Percentiles rank a stretch among this genome's conserved stretches.
Evolutionary conservation across 495 filamentous ascomycete genomes (phyloP).

Genomic region (Darksidea phi): DNA sequence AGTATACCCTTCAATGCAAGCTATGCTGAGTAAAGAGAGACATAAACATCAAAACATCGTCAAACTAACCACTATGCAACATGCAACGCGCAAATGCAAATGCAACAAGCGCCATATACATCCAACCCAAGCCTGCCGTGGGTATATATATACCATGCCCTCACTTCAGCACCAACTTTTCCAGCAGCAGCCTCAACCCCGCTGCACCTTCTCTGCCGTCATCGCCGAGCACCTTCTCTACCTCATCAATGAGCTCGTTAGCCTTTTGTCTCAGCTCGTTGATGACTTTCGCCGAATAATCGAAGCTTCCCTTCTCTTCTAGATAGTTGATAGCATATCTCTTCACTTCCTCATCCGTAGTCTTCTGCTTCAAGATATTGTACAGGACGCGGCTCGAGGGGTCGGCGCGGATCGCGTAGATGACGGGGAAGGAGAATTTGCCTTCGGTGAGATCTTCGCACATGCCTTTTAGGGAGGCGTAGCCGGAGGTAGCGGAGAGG

Average conservation of each 20-base stretch:
- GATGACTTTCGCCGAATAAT: conserved; percentile 74
- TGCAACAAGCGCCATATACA: too few relatives aligned
- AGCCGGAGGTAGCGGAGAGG: conserved; percentile 63
- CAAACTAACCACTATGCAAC: too few relatives aligned
- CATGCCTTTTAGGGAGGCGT: conserved; percentile 87
- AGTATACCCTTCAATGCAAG: too few relatives aligned
- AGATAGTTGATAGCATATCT: conserved; percentile 88
- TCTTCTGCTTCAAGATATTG: conserved; percentile 90
- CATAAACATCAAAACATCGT: too few relatives aligned
- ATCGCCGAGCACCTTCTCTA: conserved; percentile 17
- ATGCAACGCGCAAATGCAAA: too few relatives aligned
- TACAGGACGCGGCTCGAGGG: conserved; percentile 77
- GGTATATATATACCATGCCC: neutral
- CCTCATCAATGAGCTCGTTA: conserved; percentile 16
- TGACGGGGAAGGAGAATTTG: conserved; percentile 97
- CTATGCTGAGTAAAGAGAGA: too few relatives aligned
- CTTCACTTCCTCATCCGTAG: conserved; percentile 83
- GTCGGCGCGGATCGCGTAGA: conserved; percentile 85
- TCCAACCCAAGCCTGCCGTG: too few relatives aligned
- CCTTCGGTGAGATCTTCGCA: conserved; percentile 97
- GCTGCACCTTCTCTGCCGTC: conserved; percentile 25
- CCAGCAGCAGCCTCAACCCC: conserved; percentile 21
- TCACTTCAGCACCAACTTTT: conserved; percentile 18
- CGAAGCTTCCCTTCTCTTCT: conserved; percentile 84
- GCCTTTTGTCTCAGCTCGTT: conserved; percentile 31